Conservation (phyloP, 805 yeast species). For the Clavispora fructus region DNA sequence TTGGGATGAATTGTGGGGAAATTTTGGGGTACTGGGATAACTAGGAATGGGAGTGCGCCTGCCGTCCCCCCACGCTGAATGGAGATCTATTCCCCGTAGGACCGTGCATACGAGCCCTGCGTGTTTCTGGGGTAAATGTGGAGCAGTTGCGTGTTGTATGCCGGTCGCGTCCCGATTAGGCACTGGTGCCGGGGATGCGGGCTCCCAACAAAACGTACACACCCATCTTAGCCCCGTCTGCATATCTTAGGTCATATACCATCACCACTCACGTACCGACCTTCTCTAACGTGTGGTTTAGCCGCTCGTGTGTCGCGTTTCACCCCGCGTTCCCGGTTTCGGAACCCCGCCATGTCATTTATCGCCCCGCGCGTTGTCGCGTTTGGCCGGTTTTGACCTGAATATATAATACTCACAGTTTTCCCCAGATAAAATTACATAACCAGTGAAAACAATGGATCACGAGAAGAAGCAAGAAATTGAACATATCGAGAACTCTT, state of each 20-base stretch:
- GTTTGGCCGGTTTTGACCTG: neutral
- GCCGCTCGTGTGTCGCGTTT: neutral
- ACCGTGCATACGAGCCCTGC: neutral
- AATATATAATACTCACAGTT: neutral
- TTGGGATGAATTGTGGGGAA: neutral
- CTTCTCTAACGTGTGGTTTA: neutral
- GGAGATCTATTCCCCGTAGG: too few species aligned
- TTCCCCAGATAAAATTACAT: neutral
- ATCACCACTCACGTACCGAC: neutral
- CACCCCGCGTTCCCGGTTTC: neutral
- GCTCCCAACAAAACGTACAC: neutral
- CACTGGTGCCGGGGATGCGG: neutral
- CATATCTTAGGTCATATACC: neutral
- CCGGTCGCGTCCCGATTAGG: neutral
- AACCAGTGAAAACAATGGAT: neutral
- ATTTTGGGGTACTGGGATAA: neutral
- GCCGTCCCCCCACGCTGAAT: too few species aligned
- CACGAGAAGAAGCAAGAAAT: neutral
- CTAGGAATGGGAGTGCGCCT: neutral
- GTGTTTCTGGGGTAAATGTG: neutral
- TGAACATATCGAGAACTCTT: neutral
- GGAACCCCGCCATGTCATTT: neutral
- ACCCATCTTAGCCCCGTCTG: neutral
- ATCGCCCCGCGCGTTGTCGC: neutral
- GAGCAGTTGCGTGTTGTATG: neutral